Evolutionary conservation across 2,329 filamentous ascomycete species (phyloP).

Genomic region (Hysterium pulicare): DNA sequence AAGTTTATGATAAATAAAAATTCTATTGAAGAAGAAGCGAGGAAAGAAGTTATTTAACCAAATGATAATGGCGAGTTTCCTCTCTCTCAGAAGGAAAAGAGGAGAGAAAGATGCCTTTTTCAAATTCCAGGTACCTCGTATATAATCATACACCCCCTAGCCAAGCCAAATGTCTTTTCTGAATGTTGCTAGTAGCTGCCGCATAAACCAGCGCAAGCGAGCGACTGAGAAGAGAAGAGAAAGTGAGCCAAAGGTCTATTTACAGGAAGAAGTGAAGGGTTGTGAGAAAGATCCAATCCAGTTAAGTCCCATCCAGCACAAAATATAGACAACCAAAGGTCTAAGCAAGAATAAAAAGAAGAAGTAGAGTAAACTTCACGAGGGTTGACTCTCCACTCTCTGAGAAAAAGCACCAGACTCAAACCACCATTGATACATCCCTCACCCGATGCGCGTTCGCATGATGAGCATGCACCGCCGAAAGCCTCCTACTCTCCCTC

Average conservation of each 20-base stretch:
- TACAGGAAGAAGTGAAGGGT: not conserved
- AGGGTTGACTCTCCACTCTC: not conserved
- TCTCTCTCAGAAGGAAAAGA: too few relatives aligned
- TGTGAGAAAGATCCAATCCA: not conserved
- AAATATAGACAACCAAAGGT: not conserved
- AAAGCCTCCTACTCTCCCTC: conserved; percentile 8
- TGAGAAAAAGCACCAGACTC: not conserved
- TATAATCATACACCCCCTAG: too few relatives aligned
- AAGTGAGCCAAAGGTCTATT: not conserved
- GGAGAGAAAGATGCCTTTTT: too few relatives aligned
- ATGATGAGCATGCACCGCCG: not conserved
- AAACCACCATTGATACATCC: not conserved
- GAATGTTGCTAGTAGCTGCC: conserved; percentile 1
- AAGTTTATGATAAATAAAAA: too few relatives aligned
- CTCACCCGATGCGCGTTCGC: not conserved
- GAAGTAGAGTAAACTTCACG: not conserved
- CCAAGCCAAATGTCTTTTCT: too few relatives aligned
- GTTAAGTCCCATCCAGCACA: not conserved
- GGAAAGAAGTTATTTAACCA: too few relatives aligned
- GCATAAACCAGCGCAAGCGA: conserved; percentile 2
- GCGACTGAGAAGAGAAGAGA: not conserved
- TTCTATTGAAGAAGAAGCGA: too few relatives aligned
- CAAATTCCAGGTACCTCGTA: too few relatives aligned
- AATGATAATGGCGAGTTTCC: too few relatives aligned
- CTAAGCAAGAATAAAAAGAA: not conserved